Percentiles rank a stretch among this genome's conserved stretches.
Evolutionary conservation across 257 asterid species (phyloP).

Genomic region (Plectranthus barbatus): DNA sequence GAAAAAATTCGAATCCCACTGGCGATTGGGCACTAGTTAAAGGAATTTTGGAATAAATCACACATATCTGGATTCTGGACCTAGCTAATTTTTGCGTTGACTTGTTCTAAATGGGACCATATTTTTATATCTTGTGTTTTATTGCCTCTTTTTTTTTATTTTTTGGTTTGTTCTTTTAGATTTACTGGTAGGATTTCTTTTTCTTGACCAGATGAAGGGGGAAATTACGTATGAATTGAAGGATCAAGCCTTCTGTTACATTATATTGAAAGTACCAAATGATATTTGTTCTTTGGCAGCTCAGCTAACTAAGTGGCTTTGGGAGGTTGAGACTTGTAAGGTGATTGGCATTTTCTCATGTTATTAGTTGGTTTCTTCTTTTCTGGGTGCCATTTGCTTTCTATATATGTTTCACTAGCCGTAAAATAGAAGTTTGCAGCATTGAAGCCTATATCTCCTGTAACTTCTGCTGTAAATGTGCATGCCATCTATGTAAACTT

Average conservation of each 20-base stretch:
- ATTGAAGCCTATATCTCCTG: background rate
- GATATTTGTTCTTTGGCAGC: slow-evolving; percentile 78
- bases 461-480: background rate
- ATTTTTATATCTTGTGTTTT: background rate
- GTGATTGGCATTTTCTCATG: slow-evolving; percentile 37
- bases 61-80: background rate
- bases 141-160: background rate
- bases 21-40: background rate
- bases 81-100: background rate
- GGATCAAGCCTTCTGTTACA: slow-evolving; percentile 85
- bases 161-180: background rate
- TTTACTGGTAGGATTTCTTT: background rate
- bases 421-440: background rate
- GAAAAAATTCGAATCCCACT: background rate
- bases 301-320: slow-evolving; percentile 66
- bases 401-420: background rate
- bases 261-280: slow-evolving; percentile 43
- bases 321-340: slow-evolving; percentile 84
- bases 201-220: slow-evolving; percentile 57
- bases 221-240: slow-evolving; percentile 83
- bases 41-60: background rate
- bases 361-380: background rate
- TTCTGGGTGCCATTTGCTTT: background rate
- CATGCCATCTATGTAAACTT: background rate
- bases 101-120: background rate